Conservation (phyloP, 2,329 filamentous ascomycete genomes). For the Drechmeria coniospora region DNA sequence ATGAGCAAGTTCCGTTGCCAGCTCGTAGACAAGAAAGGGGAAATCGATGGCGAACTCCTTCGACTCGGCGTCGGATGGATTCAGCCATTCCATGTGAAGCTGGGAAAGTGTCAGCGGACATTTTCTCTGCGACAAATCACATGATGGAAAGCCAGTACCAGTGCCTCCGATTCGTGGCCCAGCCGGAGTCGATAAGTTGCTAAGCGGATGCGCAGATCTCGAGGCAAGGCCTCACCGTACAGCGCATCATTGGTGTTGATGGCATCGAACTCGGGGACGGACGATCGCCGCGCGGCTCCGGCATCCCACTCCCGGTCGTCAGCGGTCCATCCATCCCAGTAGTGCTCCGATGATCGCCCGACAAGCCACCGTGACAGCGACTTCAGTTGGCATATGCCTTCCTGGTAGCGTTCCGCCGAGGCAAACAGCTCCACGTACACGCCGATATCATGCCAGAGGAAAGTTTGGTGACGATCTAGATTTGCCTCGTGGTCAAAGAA, state of each 20-base stretch:
- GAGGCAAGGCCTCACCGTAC: conserved; percentile 61
- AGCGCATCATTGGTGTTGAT: conserved; percentile 34
- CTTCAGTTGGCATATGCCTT: conserved; percentile 57
- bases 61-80: conserved; percentile 34
- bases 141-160: too few species aligned
- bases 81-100: too few species aligned
- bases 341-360: conserved; percentile 54
- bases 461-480: conserved; percentile 16
- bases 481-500: conserved; percentile 27
- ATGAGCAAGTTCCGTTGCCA: conserved; percentile 29
- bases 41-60: conserved; percentile 44
- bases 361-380: conserved; percentile 67
- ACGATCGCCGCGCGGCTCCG: conserved; percentile 49
- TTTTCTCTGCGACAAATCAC: too few species aligned
- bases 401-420: conserved; percentile 42
- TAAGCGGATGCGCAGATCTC: conserved; percentile 72
- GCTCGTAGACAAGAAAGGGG: conserved; percentile 64
- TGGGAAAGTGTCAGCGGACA: too few species aligned
- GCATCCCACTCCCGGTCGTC: conserved; percentile 88
- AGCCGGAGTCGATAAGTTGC: conserved; percentile 68
- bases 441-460: conserved; percentile 66
- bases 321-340: conserved; percentile 56
- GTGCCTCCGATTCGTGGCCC: conserved; percentile 54
- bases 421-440: conserved; percentile 73
- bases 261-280: conserved; percentile 44